Evolutionary conservation across 192 early-diverging fungal genomes (phyloP).

Genomic region (Rhizophagus sp.): DNA sequence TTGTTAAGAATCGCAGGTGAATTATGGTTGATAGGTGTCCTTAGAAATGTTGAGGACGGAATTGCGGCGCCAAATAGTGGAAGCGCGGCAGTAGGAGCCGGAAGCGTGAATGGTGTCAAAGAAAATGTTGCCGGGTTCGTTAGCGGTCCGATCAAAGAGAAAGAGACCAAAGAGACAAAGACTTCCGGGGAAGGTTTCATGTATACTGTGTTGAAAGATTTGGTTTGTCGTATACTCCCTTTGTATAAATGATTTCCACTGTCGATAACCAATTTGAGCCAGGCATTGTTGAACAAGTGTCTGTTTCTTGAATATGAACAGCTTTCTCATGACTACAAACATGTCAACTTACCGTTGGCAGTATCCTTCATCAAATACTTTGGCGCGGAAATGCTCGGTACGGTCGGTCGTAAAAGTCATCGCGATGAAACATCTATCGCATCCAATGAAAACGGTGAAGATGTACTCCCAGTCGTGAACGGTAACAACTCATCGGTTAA

Average conservation of each 20-base stretch:
- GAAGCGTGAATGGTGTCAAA: conserved; percentile 43
- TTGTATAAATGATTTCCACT: conserved; percentile 24
- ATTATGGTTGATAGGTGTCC: conserved; percentile 79
- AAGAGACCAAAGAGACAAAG: conserved; percentile 35
- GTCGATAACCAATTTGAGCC: not conserved
- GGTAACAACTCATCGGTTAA: not conserved
- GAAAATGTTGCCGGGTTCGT: conserved; percentile 52
- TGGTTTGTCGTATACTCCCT: conserved; percentile 38
- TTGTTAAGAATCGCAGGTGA: conserved; percentile 76
- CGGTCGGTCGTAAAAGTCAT: conserved; percentile 47
- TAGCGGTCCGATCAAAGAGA: conserved; percentile 36
- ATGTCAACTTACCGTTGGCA: conserved; percentile 55
- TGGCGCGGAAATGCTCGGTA: conserved; percentile 52
- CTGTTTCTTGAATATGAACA: conserved; percentile 25
- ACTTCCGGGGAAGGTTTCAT: conserved; percentile 48
- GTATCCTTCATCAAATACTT: conserved; percentile 58
- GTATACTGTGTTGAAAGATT: conserved; percentile 50
- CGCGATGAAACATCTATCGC: conserved; percentile 6
- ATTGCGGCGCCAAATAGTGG: conserved; percentile 50
- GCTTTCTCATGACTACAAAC: conserved; percentile 51
- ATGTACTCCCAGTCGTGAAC: conserved; percentile 6
- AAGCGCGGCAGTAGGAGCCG: conserved; percentile 33
- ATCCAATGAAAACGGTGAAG: conserved; percentile 35
- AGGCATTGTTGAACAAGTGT: conserved; percentile 1
- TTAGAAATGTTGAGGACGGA: conserved; percentile 65